phyloP scores from a whole-genome alignment of 2,329 filamentous ascomycete genomes.

The Cordyceps cateniannulata region DNA sequence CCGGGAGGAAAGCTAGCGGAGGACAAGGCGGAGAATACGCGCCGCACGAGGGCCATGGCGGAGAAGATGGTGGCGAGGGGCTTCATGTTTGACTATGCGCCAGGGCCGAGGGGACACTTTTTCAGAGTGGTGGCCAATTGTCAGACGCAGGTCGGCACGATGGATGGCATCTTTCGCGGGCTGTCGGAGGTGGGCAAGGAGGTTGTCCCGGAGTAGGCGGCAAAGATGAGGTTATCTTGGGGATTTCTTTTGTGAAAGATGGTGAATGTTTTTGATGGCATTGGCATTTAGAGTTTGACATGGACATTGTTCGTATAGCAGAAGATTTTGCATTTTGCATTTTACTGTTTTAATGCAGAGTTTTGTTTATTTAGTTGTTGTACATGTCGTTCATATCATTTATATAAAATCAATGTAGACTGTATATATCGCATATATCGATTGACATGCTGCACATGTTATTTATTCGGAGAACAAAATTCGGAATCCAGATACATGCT shows the following conservation, averaged over 20 bases:
- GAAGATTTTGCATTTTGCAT: background rate
- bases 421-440: background rate
- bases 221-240: background rate
- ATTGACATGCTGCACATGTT: too few species aligned
- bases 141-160: conserved; percentile 45
- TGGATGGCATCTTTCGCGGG: conserved; percentile 47
- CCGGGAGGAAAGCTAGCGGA: conserved; percentile 42
- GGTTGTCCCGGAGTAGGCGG: background rate
- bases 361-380: background rate
- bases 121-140: conserved; percentile 53
- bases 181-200: conserved; percentile 37
- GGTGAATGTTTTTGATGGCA: background rate
- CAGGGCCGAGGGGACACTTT: conserved; percentile 47
- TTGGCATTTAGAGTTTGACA: background rate
- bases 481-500: too few species aligned
- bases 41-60: conserved; percentile 42
- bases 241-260: background rate
- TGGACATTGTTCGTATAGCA: background rate
- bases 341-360: background rate
- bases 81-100: conserved; percentile 56
- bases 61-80: conserved; percentile 41
- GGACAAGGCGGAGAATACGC: conserved; percentile 39
- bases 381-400: background rate
- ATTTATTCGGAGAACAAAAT: too few species aligned
- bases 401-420: background rate